Evolutionary conservation across 371 early-diverging fungal species (phyloP), one percentile per base, ranked within the genome.

Genomic region (Apophysomyces elegans): DNA sequence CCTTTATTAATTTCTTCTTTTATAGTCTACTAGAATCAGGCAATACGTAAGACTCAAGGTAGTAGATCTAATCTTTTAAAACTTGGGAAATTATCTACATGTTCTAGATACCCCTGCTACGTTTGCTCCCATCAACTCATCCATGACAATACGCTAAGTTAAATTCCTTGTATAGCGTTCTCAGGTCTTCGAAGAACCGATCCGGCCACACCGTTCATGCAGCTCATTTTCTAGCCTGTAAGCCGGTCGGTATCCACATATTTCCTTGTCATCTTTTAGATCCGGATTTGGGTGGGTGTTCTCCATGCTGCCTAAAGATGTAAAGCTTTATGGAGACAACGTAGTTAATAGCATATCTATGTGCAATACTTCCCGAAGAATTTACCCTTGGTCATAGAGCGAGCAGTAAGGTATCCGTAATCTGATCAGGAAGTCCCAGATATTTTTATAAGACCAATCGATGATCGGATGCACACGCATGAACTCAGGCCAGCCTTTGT

Each of bases 381-480:
- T 70, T 75, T 85, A 92, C 87, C 96, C 97, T 69, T 86, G 67
- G 69, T 97, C 95, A 72, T 98, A 98, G 36, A 97, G 84, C 2
- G 81, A 80, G 75, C 98, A 98, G 76, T 96, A 96, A 36, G 90
- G 93, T 44, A 97, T 87, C 26, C 80, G 75, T n/a, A 91, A 73
- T 26, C 65, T 61, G 16, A 76, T 72, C 65, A 97, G 77, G 67
- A 89, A 95, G 6, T 81, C 84, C 99, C 99, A 98, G 41, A 98
- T 81, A 39, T 92, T 88, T 38, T 84, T 83, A 69, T 94, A 97
- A 36, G 81, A 69, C 97, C 96, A 97, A 74, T 96, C 92, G 32
- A 98, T 76, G 26, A 98, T 90, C 6, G 99, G 97, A 64, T 96
- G 92, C 1, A 97, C 89, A 12, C 99, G 90, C 91, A 96, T 93